Base-by-base conservation (phyloP, 768 basidiomycete species). In the Hericium rajendrae region DNA sequence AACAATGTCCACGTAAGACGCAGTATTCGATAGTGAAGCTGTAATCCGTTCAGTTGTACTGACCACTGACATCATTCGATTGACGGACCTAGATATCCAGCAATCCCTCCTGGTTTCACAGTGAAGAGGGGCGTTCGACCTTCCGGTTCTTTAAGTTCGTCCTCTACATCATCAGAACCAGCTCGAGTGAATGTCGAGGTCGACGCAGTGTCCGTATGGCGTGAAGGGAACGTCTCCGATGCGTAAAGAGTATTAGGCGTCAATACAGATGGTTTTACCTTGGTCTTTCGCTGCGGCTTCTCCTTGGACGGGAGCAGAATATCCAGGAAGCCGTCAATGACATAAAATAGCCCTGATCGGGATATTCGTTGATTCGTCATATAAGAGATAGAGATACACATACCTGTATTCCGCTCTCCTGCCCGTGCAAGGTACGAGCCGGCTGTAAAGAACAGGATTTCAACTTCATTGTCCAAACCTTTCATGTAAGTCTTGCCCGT, bases 91-190 rank as follows among this genome's bases (percentile, higher is more conserved):
- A 99, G 78, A 70, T 98, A 98, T 1, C 97, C 97, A 10, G 95
- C 97, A 59, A 99, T 97, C 0, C 97, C 97, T 57, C 97, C 97
- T 13, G 94, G 91, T 66, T 95, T 97, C 22, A 95, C 91, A 1
- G 92, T 94, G 70, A 97, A 99, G 22, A 99, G 77, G 10, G 88
- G 60, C 39, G 54, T 60, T 16, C n/a, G 62, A 26, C 55, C 66
- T 88, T 92, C 61, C 78, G 78, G 51, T 65, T 68, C 38, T 74
- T 72, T 5, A 69, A 65, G 56, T 68, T 73, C 52, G 43, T 64
- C 62, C 54, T 67, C 70, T 39, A 69, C 57, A 49, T 71, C 69
- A n/a, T 70, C 62, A 24, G 43, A 15, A 39, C 52, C 38, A 22
- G 62, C n/a, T 24, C 48, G 39, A 24, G 52, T 43, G 46, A 65